Evolutionary conservation across 2,329 filamentous ascomycete species (phyloP).

Genomic region (Colletotrichum graminicola): DNA sequence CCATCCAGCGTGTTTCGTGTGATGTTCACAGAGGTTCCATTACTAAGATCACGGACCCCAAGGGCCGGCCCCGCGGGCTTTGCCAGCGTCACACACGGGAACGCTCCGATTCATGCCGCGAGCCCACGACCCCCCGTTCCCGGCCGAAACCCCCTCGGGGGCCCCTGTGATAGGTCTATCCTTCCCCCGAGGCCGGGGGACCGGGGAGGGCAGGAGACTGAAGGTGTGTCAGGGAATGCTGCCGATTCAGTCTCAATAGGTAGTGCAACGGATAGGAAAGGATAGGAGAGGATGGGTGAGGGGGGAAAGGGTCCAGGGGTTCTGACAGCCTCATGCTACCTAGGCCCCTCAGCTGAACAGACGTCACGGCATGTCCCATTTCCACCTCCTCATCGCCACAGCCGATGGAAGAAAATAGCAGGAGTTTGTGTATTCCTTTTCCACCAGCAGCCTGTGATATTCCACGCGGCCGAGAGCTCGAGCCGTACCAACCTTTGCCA

Average conservation of each 20-base stretch:
- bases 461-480: not conserved
- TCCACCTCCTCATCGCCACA: not conserved
- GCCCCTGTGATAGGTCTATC: slow-evolving; percentile 8
- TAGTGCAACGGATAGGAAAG: not conserved
- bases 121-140: slow-evolving; percentile 22
- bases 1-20: not conserved
- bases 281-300: not conserved
- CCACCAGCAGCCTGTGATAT: not conserved
- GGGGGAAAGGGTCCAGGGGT: slow-evolving; percentile 1
- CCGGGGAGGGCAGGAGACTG: no score
- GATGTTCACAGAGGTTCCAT: not conserved
- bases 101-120: slow-evolving; percentile 39
- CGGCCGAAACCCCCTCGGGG: not conserved
- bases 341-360: slow-evolving; percentile 20
- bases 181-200: not conserved
- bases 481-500: not conserved
- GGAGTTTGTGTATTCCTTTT: not conserved
- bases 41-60: not conserved
- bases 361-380: slow-evolving; percentile 16
- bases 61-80: not conserved
- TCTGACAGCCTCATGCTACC: slow-evolving; percentile 18
- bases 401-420: not conserved
- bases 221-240: not conserved
- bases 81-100: slow-evolving; percentile 6
- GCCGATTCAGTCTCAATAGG: not conserved